phyloP scores from a whole-genome alignment of 1,284 basidiomycete species.

The Coniferiporia weirii region DNA sequence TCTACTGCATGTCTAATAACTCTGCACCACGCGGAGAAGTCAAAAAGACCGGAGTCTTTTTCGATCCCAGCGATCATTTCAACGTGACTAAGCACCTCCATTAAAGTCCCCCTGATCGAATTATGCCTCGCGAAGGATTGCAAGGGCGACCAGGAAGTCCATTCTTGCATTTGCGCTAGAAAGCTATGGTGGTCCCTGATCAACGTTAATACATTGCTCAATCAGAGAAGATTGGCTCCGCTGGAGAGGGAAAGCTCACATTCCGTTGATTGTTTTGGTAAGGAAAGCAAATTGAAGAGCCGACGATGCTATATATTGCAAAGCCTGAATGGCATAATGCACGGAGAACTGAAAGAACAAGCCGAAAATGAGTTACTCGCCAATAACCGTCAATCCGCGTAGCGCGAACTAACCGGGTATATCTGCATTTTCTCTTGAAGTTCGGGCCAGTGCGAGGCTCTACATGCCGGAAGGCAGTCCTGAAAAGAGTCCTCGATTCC shows the following conservation, averaged over 20 bases:
- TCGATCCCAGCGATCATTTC: background rate
- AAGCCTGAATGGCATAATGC: background rate
- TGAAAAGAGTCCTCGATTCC: background rate
- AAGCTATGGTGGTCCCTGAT: background rate
- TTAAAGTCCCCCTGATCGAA: background rate
- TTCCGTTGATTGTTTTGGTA: background rate
- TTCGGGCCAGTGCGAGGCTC: too few relatives aligned
- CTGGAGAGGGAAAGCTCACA: background rate
- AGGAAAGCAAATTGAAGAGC: background rate
- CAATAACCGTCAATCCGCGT: background rate
- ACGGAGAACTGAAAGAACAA: background rate
- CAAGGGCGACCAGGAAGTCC: background rate
- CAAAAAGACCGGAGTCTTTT: background rate
- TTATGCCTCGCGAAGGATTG: background rate
- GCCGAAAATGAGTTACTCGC: too few relatives aligned
- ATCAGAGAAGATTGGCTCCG: background rate
- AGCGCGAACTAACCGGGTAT: background rate
- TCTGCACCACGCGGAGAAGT: background rate
- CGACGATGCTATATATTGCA: background rate
- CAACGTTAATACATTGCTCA: background rate
- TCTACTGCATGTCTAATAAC: background rate
- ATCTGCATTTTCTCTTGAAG: background rate
- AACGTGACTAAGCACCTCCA: background rate
- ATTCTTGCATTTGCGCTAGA: background rate
- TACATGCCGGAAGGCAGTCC: background rate